Base-by-base conservation (phyloP, 192 early-diverging fungal genomes). In the Gigaspora rosea region DNA sequence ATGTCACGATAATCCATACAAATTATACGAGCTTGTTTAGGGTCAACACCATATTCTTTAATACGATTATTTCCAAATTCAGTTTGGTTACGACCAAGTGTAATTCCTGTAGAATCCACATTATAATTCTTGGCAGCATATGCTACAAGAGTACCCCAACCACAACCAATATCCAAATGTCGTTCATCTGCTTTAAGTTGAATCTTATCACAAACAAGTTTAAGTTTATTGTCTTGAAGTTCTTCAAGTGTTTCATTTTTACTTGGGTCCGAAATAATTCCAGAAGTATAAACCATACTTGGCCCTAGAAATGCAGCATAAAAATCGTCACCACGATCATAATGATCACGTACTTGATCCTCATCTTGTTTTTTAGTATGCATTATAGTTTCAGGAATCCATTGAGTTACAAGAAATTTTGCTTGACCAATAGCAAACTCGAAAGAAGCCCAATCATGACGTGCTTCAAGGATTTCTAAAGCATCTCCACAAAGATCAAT, bases 1-100 rank as follows among this genome's bases (percentile, higher is more conserved):
- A 97, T 97, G 82, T 99, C 97, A 86, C 97, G 94, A 91, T 99
- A 99, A 84, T 99, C 97, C 92, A 94, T 94, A 90, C 93, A 95
- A 78, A 93, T 80, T 73, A 99, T 89, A 58, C 89, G 83, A 59
- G 94, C 96, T 68, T 88, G 85, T 72, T 91, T 86, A 13, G 79
- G 72, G 50, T 81, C 88, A 71, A 97, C 94, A 72, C 94, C 95
- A 81, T 90, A 92, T 51, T 92, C 90, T 58, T 87, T 86, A 66
- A 95, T 94, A 69, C 94, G 92, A 77, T 86, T 87, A 79, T 92
- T 95, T 78, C 94, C 95, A 83, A 92, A 97, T 11, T 88, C 91
- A 41, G 92, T 92, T 85, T 99, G 97, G 88, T 97, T 97, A 74
- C 90, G 85, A 71, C 91, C 94, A 66, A 99, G 89, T 46, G 97